Evolutionary conservation across 1,284 basidiomycete species (phyloP), one percentile per base, ranked within the genome.

Genomic region (Heterobasidion occidentale): DNA sequence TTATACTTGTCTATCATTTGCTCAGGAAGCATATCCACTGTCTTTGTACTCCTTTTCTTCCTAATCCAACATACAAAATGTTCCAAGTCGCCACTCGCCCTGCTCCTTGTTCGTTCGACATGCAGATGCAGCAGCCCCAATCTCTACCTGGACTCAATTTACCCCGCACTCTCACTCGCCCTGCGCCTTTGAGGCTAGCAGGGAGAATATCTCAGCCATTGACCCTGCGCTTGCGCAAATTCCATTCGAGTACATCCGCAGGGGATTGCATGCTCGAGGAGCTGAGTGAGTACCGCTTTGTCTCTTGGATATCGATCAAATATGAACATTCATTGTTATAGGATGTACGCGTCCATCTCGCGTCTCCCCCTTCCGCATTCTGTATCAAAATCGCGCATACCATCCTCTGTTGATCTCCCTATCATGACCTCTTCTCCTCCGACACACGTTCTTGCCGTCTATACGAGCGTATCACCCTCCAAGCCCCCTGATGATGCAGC

Each of bases 201-300:
- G 72, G 51, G 76, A 79, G 50, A 76, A 78, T 35, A 74, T 86
- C 60, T 59, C 68, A 3, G 75, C 80, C 36, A 75, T 75, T 56
- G 76, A 79, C 3, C 83, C 83, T 58, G 83, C 83, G 57, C 75
- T 85, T 38, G 72, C 69, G 9, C 71, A 72, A 58, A 79, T 84
- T 9, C 81, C 84, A 14, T 68, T 75, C 45, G 83, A 84, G 62
- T 86, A 85, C 63, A 77, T 86, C 58, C 76, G 81, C 53, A 71
- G 76, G 56, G 72, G 77, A 48, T 73, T 86, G 45, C 70, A 74
- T 9, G 66, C 75, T n/a, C 75, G 78, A 56, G 76, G 77, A 36
- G 71, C 73, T 47, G 70, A 77, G 78, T 84, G 65, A 64, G 79
- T 74, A 46, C n/a, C 9, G 12, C 50, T 45, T 51, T 27, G 27